Evolutionary conservation across 495 filamentous ascomycete genomes (phyloP).

Genomic region (Neurospora africana): DNA sequence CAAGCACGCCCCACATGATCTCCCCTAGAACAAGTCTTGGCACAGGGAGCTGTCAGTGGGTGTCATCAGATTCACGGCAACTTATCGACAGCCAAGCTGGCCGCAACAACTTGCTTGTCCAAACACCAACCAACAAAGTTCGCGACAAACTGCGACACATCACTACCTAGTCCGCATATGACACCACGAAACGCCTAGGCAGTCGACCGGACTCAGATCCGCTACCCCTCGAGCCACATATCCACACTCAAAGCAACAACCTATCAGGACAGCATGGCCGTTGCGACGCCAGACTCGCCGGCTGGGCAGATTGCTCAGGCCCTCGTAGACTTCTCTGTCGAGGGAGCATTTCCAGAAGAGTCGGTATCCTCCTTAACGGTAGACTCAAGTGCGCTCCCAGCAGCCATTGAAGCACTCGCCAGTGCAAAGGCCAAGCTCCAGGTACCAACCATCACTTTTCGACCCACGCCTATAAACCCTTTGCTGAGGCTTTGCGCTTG

Average conservation of each 20-base stretch:
- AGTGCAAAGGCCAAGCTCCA: slow-evolving; percentile 58
- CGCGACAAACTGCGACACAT: not conserved
- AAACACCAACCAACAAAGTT: not conserved
- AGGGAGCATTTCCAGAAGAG: slow-evolving; percentile 68
- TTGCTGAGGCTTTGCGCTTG: slow-evolving; percentile 3
- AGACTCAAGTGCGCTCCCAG: slow-evolving; percentile 45
- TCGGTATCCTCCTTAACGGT: slow-evolving; percentile 53
- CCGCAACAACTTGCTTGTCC: not conserved
- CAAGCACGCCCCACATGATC: not conserved
- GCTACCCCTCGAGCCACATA: not conserved
- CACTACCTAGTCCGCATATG: not conserved
- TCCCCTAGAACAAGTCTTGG: not conserved
- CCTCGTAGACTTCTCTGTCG: slow-evolving; percentile 60
- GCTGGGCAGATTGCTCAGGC: slow-evolving; percentile 46
- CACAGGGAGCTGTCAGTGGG: not conserved
- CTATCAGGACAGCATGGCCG: slow-evolving; percentile 11
- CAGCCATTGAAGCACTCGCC: slow-evolving; percentile 53
- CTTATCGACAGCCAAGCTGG: not conserved
- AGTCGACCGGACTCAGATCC: not conserved
- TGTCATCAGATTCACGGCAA: not conserved
- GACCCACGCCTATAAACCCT: not conserved
- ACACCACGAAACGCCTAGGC: not conserved
- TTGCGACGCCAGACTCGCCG: not conserved
- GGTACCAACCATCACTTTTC: slow-evolving; percentile 31
- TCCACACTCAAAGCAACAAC: not conserved